Percentiles rank a stretch among this genome's conserved stretches.
Evolutionary conservation across 2,329 filamentous ascomycete genomes (phyloP).

Genomic region (Thielaviopsis punctulata): DNA sequence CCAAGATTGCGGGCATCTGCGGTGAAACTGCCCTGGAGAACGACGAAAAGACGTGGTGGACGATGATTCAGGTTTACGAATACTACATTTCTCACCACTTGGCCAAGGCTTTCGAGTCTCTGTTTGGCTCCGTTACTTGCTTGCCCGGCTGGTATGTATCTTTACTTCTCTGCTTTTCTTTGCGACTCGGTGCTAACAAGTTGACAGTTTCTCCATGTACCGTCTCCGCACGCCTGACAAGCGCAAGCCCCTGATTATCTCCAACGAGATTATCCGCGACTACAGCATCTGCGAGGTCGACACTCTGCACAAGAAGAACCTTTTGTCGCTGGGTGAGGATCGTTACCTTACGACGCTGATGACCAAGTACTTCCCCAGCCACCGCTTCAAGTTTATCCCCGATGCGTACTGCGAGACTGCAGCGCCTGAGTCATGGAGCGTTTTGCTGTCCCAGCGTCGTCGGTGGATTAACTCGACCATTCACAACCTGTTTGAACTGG

Average conservation of each 20-base stretch:
- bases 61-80: conserved; percentile 99
- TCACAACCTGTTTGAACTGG: conserved; percentile 84
- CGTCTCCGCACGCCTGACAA: conserved; percentile 85
- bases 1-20: conserved; percentile 93
- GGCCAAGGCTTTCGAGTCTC: conserved; percentile 89
- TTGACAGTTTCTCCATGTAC: conserved; percentile 95
- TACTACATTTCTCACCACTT: conserved; percentile 98
- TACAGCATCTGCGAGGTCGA: conserved; percentile 83
- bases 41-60: conserved; percentile 91
- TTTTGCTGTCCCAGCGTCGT: conserved; percentile 90
- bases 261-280: conserved; percentile 70
- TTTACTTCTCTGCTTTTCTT: neutral
- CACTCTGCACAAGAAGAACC: conserved; percentile 92
- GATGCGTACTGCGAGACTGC: conserved; percentile 89
- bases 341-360: conserved; percentile 92
- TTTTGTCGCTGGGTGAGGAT: conserved; percentile 88
- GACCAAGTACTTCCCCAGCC: conserved; percentile 91
- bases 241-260: conserved; percentile 85
- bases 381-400: conserved; percentile 91
- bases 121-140: conserved; percentile 97
- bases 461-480: conserved; percentile 99
- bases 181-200: neutral
- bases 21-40: conserved; percentile 94
- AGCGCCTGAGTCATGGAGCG: conserved; percentile 83
- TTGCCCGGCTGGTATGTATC: conserved; percentile 84